Evolutionary conservation across 2,329 filamentous ascomycete genomes (phyloP).

Genomic region (Coleophoma crateriformis): DNA sequence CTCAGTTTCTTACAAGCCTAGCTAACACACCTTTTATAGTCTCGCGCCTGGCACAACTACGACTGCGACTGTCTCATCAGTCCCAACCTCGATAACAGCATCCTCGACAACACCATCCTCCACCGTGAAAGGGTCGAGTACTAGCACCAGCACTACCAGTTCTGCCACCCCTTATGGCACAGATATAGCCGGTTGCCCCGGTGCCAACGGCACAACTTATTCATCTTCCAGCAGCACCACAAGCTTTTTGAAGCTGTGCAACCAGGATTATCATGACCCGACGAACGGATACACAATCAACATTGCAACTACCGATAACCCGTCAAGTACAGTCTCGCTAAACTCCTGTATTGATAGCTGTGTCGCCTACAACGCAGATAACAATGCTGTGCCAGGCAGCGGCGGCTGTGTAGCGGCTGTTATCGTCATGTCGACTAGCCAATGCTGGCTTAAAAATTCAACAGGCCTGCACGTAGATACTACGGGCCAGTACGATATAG

Average conservation of each 20-base stretch:
- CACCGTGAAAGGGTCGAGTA: neutral
- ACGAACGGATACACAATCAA: neutral
- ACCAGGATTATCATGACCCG: neutral
- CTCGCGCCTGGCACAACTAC: neutral
- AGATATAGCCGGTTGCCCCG: neutral
- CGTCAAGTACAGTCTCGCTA: neutral
- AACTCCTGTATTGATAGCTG: neutral
- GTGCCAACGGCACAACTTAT: neutral
- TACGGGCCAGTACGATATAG: neutral
- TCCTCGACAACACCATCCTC: neutral
- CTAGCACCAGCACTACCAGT: neutral
- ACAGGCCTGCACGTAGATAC: neutral
- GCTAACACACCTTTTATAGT: neutral
- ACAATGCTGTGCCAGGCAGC: neutral
- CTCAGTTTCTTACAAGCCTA: neutral
- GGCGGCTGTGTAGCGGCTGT: neutral
- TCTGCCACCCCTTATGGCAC: neutral
- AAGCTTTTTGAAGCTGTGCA: neutral
- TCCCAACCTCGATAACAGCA: neutral
- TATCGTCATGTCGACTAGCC: neutral
- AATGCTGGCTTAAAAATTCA: neutral
- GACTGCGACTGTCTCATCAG: neutral
- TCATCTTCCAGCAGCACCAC: neutral
- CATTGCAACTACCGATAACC: neutral
- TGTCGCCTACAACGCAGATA: neutral